Evolutionary conservation across 176 grass and related monocot species (phyloP), one percentile per base, ranked within the genome.

Genomic region (Carex parvula): DNA sequence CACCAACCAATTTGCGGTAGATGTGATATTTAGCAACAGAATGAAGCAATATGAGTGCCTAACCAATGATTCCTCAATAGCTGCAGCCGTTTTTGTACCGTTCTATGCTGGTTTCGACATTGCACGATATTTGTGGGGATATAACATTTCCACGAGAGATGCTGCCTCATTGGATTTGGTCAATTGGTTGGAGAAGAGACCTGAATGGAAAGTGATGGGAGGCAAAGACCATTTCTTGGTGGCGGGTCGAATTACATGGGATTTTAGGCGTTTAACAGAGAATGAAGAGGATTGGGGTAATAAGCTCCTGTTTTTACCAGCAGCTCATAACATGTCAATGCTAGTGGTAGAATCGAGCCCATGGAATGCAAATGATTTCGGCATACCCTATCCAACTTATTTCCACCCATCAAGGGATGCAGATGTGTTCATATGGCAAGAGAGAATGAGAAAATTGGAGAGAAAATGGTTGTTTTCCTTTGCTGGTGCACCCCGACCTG

Each of bases 41-140:
- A 95, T 99, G 96, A 99, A 91, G 83, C 96, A 95, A 89, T 99
- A 99, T 20, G 91, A 99, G 26, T 99, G 96, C 87, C 88, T 99
- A 21, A 99, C 96, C 58, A 70, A 87, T 6, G 96, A 99, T 79
- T 94, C 93, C 15, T 92, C 93, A 26, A 56, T 94, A 1, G 96
- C 96, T 2, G 91, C 96, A 0, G 96, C 96, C 17, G 69, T 99
- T n/a, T 99, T 99, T 16, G 96, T 99, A 80, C 96, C 96, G 0
- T 99, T 99, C 84, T 95, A 95, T 66, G 96, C 96, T 4, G 96
- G 96, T 0, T 99, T 99, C 8, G 96, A 99, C 65, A 81, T 99
- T 1, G 89, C 96, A 4, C 84, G 96, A 20, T 89, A 89, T 84
- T 93, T 99, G 81, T 99, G 96, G 96, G 96, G 96, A 2, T 89